These are phyloP conservation scores for Noccaea bulbosa DNA, from an alignment of 345 rosid species.

Conservation along the genomic window DNA sequence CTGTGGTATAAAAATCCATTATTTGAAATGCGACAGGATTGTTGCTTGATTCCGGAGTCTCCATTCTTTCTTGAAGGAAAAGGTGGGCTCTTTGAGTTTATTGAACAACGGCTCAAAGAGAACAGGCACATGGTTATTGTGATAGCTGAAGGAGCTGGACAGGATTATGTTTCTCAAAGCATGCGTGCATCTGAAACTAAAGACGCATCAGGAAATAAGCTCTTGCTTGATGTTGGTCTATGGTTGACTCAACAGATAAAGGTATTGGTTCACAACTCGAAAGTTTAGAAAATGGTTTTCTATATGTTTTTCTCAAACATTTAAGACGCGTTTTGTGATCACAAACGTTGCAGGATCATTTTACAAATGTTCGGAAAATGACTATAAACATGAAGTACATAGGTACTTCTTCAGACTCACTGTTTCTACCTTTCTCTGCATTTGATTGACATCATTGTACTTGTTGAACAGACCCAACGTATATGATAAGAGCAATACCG, in stretches of 20 bases:
- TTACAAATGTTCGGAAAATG: slow-evolving; percentile 67
- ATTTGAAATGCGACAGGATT: slow-evolving; percentile 69
- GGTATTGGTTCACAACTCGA: slow-evolving; percentile 45
- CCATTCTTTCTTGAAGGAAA: slow-evolving; percentile 90
- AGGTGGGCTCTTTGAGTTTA: slow-evolving; percentile 86
- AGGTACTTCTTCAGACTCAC: slow-evolving; percentile 51
- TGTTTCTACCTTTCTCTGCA: slow-evolving; percentile 8
- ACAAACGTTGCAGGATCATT: slow-evolving; percentile 67
- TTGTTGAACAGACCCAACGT: slow-evolving; percentile 75
- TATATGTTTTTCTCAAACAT: slow-evolving; percentile 21
- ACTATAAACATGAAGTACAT: slow-evolving; percentile 84
- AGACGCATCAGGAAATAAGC: slow-evolving; percentile 91
- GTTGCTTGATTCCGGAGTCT: slow-evolving; percentile 97
- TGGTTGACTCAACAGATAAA: slow-evolving; percentile 90
- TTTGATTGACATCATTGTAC: slow-evolving; percentile 12
- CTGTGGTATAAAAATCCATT: background rate
- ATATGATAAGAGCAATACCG: slow-evolving; percentile 92
- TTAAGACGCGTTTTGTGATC: background rate
- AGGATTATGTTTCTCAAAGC: slow-evolving; percentile 72
- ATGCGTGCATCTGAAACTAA: slow-evolving; percentile 53
- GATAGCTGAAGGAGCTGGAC: slow-evolving; percentile 97
- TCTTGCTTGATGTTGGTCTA: slow-evolving; percentile 87
- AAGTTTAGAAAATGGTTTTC: background rate
- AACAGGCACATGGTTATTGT: slow-evolving; percentile 85
- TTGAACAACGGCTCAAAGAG: slow-evolving; percentile 76